Base-by-base conservation (phyloP, 768 basidiomycete species). In the Holtermannia corniformis region DNA sequence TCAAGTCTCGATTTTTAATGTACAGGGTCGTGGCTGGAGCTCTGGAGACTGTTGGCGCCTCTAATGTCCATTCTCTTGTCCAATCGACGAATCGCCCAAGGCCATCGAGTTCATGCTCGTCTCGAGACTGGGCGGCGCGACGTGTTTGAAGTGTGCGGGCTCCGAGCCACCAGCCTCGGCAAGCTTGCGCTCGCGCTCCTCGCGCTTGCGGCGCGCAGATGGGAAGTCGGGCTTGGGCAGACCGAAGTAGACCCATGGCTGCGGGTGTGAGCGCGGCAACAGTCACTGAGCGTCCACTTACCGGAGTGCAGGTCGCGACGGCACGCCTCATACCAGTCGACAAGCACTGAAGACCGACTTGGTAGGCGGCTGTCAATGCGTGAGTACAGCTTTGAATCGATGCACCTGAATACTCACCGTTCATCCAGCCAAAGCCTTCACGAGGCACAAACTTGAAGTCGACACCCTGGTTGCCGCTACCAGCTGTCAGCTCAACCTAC, bases 361-460 rank as follows among this genome's bases (percentile, higher is more conserved):
- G 93, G 72, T 90, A 96, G 25, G 91, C 87, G 60, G 92, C 87
- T 90, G 62, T 41, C 54, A 47, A 50, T 24, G 23, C 23, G 32
- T 48, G 28, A 32, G 22, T 45, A 42, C 23, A 5, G 24, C 20
- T 0, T 1, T 27, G 11, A 16, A 50, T 23, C 22, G 0, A 22
- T 5, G 4, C 27, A 14, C 41, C 1, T 11, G 28, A 37, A 24
- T 11, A 75, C 83, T 55, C 63, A 89, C 88, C 79, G 57, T 93
- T 93, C 86, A 91, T 95, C 93, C 91, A 96, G 7, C 93, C 93
- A 68, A 97, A 99, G 50, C 93, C 93, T 74, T 97, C 93, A 13
- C 91, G 81, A 47, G 92, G 92, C 42, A 96, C 86, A 80, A 92
- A 83, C 76, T 92, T 89, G 77, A 99, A 99, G 76, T 99, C 93